Conservation (phyloP, 768 basidiomycete species). For the Trametes meyenii region DNA sequence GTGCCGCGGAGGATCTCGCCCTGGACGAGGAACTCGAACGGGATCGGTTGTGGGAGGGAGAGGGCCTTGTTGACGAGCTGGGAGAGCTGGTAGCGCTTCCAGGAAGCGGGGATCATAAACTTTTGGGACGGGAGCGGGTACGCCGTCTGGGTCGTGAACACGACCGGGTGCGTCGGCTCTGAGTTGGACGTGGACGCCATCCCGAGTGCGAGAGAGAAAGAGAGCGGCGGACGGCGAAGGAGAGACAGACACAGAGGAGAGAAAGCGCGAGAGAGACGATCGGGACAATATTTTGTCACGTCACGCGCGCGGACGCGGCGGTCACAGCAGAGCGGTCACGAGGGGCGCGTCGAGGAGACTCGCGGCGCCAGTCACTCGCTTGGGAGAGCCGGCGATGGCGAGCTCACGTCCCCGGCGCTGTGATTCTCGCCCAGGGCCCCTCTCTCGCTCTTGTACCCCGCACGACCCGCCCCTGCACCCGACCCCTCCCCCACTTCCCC, state of each 20-base stretch:
- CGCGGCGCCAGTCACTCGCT: too few species aligned
- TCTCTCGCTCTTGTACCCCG: conserved; percentile 1
- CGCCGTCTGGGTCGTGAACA: conserved; percentile 72
- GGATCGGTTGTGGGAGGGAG: conserved; percentile 68
- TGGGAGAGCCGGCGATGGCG: not conserved
- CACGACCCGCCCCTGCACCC: not conserved
- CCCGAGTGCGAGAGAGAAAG: not conserved
- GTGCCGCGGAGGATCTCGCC: conserved; percentile 78
- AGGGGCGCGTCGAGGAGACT: conserved; percentile 6
- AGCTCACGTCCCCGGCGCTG: not conserved
- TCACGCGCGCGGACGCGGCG: conserved; percentile 1
- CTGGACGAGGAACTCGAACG: conserved; percentile 90
- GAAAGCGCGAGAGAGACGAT: not conserved
- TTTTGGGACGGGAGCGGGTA: conserved; percentile 85
- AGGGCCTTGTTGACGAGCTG: conserved; percentile 96
- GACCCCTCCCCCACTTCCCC: not conserved
- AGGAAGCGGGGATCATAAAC: conserved; percentile 88
- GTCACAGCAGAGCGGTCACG: not conserved
- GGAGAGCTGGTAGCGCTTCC: conserved; percentile 95
- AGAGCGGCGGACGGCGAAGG: not conserved
- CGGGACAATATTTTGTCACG: too few species aligned
- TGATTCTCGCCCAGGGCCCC: not conserved
- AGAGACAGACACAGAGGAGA: not conserved
- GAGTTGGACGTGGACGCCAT: conserved; percentile 21
- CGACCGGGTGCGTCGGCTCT: conserved; percentile 52